Evolutionary conservation across 2,329 filamentous ascomycete genomes (phyloP), one percentile per base, ranked within the genome.

Genomic region (Emergomyces orientalis): DNA sequence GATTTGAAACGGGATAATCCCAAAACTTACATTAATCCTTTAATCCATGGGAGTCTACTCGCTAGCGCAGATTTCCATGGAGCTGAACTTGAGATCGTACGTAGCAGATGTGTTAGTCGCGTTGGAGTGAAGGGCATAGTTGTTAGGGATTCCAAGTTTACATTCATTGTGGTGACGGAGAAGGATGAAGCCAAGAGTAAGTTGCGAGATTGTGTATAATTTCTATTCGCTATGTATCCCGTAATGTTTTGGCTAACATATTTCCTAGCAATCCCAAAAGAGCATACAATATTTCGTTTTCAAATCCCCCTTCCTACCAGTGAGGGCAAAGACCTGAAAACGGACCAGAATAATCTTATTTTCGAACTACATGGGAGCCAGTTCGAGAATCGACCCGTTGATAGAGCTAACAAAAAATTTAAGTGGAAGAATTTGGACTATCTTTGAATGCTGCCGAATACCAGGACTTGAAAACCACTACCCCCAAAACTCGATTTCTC

Each of bases 11-110:
- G 67, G 63, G 63, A 65, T 63, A 65, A 54, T 66, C 43, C 49
- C 59, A 56, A 43, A 61, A 22, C 17, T 13, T 52, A 65, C 49
- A 82, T 87, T 2, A 89, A 87, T 5, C 88, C 88, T 4, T 65
- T 71, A 45, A 70, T 70, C 51, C 75, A 77, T 66, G 79, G 79
- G 25, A 74, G 72, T 60, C 89, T 94, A 74, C 78, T 99, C 41
- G 86, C 85, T 54, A 90, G 88, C 63, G 93, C 92, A 1, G 94
- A 99, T 76, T 93, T 91, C 70, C 92, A 97, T 73, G 94, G 94
- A 1, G 92, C 93, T 19, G 79, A 86, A 68, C 74, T 97, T 25
- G 86, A 91, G 76, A 90, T 97, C 27, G 88, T 93, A 62, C 79
- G 92, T 69, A 94, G 91, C 74, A 78, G 84, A 37, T 97, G 92